phyloP scores from a whole-genome alignment of 306 rosid species.

The Prunus mume region DNA sequence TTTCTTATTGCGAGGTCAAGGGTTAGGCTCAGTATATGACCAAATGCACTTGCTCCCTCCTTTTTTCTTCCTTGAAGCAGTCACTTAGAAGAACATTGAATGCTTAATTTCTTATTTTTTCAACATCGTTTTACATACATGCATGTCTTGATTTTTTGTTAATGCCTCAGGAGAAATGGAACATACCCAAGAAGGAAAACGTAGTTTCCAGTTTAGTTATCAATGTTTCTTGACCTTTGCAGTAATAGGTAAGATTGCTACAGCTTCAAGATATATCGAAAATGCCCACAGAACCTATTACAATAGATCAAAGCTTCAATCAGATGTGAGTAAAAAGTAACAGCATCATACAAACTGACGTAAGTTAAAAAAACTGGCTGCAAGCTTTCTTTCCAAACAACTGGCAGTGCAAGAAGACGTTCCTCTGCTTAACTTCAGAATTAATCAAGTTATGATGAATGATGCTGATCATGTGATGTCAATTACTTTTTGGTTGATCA shows the following conservation, averaged over 20 bases:
- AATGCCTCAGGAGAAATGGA: background rate
- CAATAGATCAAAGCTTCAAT: background rate
- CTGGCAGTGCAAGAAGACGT: background rate
- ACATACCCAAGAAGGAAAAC: conserved; percentile 37
- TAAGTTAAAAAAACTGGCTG: too few species aligned
- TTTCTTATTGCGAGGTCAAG: background rate
- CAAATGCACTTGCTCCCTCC: background rate
- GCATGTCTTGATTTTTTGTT: too few species aligned
- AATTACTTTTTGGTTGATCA: background rate
- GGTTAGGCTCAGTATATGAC: background rate
- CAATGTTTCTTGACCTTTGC: conserved; percentile 26
- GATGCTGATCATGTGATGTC: background rate
- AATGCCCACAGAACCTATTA: conserved; percentile 22
- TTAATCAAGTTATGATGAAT: too few species aligned
- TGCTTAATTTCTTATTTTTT: background rate
- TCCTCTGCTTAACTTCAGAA: too few species aligned
- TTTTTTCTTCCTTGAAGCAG: background rate
- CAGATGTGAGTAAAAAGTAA: background rate
- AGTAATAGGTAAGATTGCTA: conserved; percentile 30
- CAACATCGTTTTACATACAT: too few species aligned
- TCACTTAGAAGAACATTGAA: background rate
- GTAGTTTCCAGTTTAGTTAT: conserved; percentile 24
- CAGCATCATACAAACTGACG: background rate
- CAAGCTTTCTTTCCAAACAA: too few species aligned
- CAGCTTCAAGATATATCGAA: conserved; percentile 28